Evolutionary conservation across 2,329 filamentous ascomycete genomes (phyloP), one percentile per base, ranked within the genome.

Genomic region (Trichophyton benhamiae): DNA sequence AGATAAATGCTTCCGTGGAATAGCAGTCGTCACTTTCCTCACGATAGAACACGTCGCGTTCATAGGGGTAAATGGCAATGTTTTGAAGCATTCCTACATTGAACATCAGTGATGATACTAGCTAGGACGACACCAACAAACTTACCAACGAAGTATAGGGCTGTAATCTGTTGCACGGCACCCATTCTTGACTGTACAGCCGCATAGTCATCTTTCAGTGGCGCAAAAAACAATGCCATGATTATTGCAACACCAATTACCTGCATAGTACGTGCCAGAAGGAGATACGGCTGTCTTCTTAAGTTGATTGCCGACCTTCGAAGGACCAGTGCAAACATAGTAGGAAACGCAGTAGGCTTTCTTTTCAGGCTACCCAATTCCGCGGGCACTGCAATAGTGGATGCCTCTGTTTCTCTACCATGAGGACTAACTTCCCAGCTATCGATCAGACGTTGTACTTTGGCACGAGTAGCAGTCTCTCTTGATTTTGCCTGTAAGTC

Each of bases 1-100:
- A 74, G 27, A 90, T 79, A 73, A 91, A 91, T 0, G 86, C 83
- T 65, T 87, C 84, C 1, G 86, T 82, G 3, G 83, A 79, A 69
- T 91, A 91, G 1, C 87, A 84, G 5, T 82, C 81, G 70, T 91
- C 88, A 63, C 86, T 86, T 66, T 88, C 82, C 73, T 91, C 88
- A 65, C 85, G 82, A 68, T 90, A 89, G 70, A 90, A 91, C 0
- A 90, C 87, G 61, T 89, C 86, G 3, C 86, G 80, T 68, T 90
- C 87, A 46, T 76, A 76, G 0, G 87, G 87, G 68, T 90, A 90
- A 6, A 88, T 79, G 2, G 87, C 86, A 3, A 90, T 85, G 67
- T 90, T 90, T 71, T 91, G 87, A 11, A 91, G 78, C 87, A 91
- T 89, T 30, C 87, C 87, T 82, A 0, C 9, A 58, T 61, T 7